Evolutionary conservation across 2,329 filamentous ascomycete species (phyloP).

Genomic region (Lanzia echinophila): DNA sequence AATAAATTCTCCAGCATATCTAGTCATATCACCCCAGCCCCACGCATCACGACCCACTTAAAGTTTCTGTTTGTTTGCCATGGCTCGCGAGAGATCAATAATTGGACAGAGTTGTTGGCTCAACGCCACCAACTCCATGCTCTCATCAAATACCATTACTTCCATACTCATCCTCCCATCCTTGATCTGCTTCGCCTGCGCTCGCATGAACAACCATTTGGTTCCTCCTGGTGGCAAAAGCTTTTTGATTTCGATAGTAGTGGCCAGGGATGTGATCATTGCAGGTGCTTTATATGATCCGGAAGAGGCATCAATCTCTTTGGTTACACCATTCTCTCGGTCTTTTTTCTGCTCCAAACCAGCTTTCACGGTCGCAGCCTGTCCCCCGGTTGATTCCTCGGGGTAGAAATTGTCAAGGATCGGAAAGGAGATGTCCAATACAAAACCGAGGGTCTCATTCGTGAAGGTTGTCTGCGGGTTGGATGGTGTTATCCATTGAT

Average conservation of each 20-base stretch:
- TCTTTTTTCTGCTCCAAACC: too few species aligned
- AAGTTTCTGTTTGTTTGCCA: background rate
- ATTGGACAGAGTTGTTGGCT: background rate
- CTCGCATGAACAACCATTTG: background rate
- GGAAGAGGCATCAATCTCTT: too few species aligned
- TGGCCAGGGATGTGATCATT: background rate
- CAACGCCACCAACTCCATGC: background rate
- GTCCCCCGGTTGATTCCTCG: too few species aligned
- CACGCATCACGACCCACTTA: background rate
- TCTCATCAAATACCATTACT: background rate
- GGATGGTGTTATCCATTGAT: too few species aligned
- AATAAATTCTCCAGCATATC: background rate
- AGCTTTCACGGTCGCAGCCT: too few species aligned
- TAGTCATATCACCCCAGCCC: background rate
- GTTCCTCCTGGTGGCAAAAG: background rate
- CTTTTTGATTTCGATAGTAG: background rate
- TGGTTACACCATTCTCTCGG: too few species aligned
- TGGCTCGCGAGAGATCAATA: background rate
- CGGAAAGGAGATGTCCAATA: too few species aligned
- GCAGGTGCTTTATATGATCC: too few species aligned
- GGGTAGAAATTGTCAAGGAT: too few species aligned
- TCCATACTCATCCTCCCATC: conserved; percentile 2
- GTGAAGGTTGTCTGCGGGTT: too few species aligned
- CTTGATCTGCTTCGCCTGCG: background rate
- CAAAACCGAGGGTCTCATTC: too few species aligned